Conservation (phyloP, 1,284 basidiomycete genomes). For the Naganishia albida region DNA sequence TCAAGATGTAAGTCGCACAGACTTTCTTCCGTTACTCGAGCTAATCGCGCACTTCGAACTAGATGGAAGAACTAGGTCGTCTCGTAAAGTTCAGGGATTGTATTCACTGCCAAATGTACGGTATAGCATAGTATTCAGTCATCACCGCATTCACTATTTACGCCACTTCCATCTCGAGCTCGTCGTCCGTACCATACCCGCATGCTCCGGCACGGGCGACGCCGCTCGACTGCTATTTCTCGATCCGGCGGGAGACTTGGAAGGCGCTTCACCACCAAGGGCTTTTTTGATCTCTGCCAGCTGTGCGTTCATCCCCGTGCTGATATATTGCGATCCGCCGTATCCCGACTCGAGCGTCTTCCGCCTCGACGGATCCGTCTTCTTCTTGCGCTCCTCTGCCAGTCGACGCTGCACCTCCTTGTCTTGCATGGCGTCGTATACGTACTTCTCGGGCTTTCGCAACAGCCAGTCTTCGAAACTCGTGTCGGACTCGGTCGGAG, state of each 20-base stretch:
- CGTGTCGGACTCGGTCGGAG: slow-evolving; percentile 30
- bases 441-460: slow-evolving; percentile 47
- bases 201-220: slow-evolving; percentile 17
- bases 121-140: slow-evolving; percentile 2
- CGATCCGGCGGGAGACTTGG: slow-evolving; percentile 17
- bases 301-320: slow-evolving; percentile 4
- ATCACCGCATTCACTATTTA: slow-evolving; percentile 5
- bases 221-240: slow-evolving; percentile 13
- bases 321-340: slow-evolving; percentile 22
- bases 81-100: not conserved
- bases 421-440: slow-evolving; percentile 54
- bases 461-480: slow-evolving; percentile 31
- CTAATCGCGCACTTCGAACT: no score
- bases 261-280: slow-evolving; percentile 15
- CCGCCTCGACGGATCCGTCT: slow-evolving; percentile 9
- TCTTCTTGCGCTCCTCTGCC: slow-evolving; percentile 19
- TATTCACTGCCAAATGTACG: slow-evolving; percentile 14
- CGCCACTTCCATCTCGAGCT: slow-evolving; percentile 28
- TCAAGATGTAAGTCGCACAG: slow-evolving; percentile 59
- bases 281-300: slow-evolving; percentile 20
- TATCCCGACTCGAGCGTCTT: slow-evolving; percentile 25
- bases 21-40: no score
- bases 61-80: slow-evolving; percentile 33
- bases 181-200: not conserved
- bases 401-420: slow-evolving; percentile 35